These are phyloP conservation scores for Fusarium sp. DNA, from an alignment of 2,329 filamentous ascomycete genomes.

Conservation along the genomic window DNA sequence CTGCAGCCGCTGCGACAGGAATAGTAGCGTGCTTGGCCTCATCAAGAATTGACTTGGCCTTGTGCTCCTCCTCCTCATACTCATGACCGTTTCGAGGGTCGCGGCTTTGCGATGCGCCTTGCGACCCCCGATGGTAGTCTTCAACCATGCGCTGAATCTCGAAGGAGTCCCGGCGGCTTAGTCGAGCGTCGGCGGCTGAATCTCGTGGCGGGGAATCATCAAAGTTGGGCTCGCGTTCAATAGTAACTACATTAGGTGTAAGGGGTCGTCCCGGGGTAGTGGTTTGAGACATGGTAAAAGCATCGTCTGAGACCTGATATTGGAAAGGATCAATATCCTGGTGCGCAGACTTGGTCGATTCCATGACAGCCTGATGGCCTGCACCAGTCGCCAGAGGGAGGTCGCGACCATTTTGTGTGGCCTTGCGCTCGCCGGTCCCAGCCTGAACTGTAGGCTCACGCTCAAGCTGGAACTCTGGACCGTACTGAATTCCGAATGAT, in stretches of 20 bases:
- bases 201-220: conserved; percentile 52
- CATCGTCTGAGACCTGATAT: conserved; percentile 66
- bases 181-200: conserved; percentile 51
- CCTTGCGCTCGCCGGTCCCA: conserved; percentile 43
- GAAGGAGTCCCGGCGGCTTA: conserved; percentile 64
- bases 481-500: conserved; percentile 48
- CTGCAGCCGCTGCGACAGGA: conserved; percentile 61
- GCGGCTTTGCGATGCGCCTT: conserved; percentile 30
- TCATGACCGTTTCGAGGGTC: conserved; percentile 42
- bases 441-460: conserved; percentile 38
- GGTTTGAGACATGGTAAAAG: conserved; percentile 61
- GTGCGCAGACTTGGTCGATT: conserved; percentile 44
- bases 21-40: conserved; percentile 62
- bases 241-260: conserved; percentile 65
- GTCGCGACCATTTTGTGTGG: conserved; percentile 48
- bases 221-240: conserved; percentile 66
- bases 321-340: conserved; percentile 68
- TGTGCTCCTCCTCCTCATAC: conserved; percentile 56
- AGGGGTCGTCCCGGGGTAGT: conserved; percentile 57
- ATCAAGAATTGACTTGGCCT: conserved; percentile 60
- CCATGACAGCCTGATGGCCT: conserved; percentile 45
- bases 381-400: conserved; percentile 46
- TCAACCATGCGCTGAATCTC: conserved; percentile 57
- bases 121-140: conserved; percentile 46
- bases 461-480: conserved; percentile 48